Evolutionary conservation across 257 asterid genomes (phyloP).

Genomic region (Scutellaria galericulata): DNA sequence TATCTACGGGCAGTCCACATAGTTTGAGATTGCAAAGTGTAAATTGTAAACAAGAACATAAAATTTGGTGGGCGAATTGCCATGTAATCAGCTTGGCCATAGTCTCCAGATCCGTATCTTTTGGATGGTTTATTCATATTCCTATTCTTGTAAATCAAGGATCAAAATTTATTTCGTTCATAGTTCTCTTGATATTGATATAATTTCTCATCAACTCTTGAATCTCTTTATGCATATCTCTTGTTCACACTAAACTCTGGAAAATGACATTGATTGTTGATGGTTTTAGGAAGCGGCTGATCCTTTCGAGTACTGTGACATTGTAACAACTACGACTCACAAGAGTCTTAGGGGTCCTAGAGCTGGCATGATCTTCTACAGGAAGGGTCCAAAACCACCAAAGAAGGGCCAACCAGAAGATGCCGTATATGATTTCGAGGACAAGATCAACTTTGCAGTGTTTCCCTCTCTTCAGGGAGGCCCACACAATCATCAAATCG

Average conservation of each 20-base stretch:
- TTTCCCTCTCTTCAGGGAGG: slow-evolving; percentile 99
- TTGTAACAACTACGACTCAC: slow-evolving; percentile 98
- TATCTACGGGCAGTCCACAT: too few relatives aligned
- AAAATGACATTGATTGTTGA: background rate
- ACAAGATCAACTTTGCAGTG: slow-evolving; percentile 91
- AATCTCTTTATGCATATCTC: background rate
- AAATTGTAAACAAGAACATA: too few relatives aligned
- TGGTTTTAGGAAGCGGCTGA: slow-evolving; percentile 79
- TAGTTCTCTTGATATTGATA: background rate
- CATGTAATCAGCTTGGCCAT: slow-evolving; percentile 5
- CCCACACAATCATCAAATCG: slow-evolving; percentile 97
- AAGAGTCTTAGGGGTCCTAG: slow-evolving; percentile 95
- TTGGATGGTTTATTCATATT: background rate
- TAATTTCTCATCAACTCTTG: slow-evolving; percentile 6
- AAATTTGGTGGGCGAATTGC: background rate
- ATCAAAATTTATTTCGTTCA: background rate
- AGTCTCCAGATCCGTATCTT: slow-evolving; percentile 17
- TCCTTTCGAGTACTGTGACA: slow-evolving; percentile 89
- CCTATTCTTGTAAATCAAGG: background rate
- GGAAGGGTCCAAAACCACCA: slow-evolving; percentile 80
- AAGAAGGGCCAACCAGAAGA: slow-evolving; percentile 89
- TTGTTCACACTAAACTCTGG: background rate
- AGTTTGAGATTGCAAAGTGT: too few relatives aligned
- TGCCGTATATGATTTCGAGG: slow-evolving; percentile 90
- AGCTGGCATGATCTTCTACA: slow-evolving; percentile 91